Base-by-base conservation (phyloP, 1,139 yeast genomes). In the Geotrichum siamense region DNA sequence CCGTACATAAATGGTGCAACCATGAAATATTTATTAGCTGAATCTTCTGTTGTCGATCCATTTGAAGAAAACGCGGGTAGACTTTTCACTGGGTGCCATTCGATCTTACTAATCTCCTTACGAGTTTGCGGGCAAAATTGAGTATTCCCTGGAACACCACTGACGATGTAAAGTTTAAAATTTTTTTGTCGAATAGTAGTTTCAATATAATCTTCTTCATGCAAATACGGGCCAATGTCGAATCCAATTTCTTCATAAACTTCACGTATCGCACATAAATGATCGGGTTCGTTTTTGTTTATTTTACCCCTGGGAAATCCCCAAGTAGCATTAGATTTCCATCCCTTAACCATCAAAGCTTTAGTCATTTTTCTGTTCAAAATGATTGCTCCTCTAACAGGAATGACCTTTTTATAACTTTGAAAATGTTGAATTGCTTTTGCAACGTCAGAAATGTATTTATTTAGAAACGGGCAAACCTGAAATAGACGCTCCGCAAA, bases 231-330 rank as follows among this genome's bases (percentile, higher is more conserved):
- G 3, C 78, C 65, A 40, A 86, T 79, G 62, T 89, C 93, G 57
- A 82, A 87, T 0, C 98, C 96, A n/a, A 89, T 91, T 62, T 93
- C 99, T 65, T 93, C 99, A 51, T 74, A 75, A 19, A 85, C 91
- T 62, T 93, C 99, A 58, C 99, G 75, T n/a, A 85, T 67, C 3
- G 97, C 96, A 68, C 98, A 93, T 45, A 75, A 79, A n/a, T 78
- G 73, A 62, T 93, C 98, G 6, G 79, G 70, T 64, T 93, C 99
- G 57, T 80, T 94, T 60, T 91, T 89, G 32, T 94, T 84, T 47
- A 93, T 93, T 64, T 93, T 93, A 6, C 99, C 99, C 61, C 96
- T 72, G 3, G 99, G 99, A 58, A 93, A 93, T 4, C 96, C 85
- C 98, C 98, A 93, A 2, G 78, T 68, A 10, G 81, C 64, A 32